Base-by-base conservation (phyloP, 768 basidiomycete species). In the Boletus rufocinnamomeus region DNA sequence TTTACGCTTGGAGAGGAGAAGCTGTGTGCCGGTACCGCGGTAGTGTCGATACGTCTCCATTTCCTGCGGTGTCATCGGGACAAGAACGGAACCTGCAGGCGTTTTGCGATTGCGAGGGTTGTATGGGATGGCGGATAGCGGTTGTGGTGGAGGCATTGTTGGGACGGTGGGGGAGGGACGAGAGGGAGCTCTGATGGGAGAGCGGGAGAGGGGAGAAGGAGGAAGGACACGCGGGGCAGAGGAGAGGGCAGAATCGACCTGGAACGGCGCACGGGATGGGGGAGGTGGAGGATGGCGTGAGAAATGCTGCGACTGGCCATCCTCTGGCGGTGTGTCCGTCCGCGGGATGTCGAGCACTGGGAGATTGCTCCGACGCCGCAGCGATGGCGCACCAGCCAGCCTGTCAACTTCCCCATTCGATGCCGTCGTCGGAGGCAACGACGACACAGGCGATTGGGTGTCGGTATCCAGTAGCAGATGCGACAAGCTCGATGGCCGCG, bases 61-160 rank as follows among this genome's bases (percentile, higher is more conserved):
- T 71, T 92, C 90, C 41, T 78, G 77, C 23, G 74, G 77, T 7
- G 88, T 77, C 65, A 91, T 79, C 2, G 90, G 90, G 4, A 82
- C 68, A 63, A 89, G 81, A 43, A 91, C 82, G 7, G 83, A 82
- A 30, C 73, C 73, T 17, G 89, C 77, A 16, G 86, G 82, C 1
- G 90, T 82, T 64, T 82, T 78, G 45, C 89, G 79, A 51, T 78
- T 79, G 38, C 74, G 77, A 4, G 90, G 90, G 56, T 80, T 85
- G 71, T 92, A 92, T 6, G 88, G 85, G 27, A 84, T 68, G 32
- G 75, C 63, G 3, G 81, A 71, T 6, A 64, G 61, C 2, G 66
- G 38, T 13, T 67, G 59, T 2, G 67, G 65, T 35, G 72, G 69
- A 8, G 70, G 64, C 60, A 76, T 73, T 3, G 70, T 65, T 4